Base-by-base conservation (phyloP, 75 land plant genomes). In the Pinus albicaulis region DNA sequence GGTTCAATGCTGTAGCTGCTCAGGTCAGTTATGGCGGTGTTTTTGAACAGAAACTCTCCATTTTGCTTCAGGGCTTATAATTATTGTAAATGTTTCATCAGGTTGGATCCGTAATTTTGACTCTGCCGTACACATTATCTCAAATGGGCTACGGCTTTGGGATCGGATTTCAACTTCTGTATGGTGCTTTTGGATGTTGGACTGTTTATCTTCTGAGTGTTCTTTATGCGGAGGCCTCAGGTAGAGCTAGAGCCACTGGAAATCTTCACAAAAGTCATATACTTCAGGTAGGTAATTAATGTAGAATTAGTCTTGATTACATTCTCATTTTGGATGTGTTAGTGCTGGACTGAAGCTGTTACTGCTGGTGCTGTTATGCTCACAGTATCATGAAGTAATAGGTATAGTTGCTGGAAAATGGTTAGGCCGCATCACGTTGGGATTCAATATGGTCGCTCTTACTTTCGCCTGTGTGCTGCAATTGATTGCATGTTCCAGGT, bases 401-500 rank as follows among this genome's bases (percentile, higher is more conserved):
- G 75, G 84, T 73, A 77, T 79, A 78, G 65, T 78, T 76, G 59
- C 72, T 75, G 82, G 89, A 79, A 48, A 76, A 74, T 19, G 83
- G 77, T 73, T 80, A 74, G 82, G 80, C 74, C 22, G 77, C 80
- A 25, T 76, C n/a, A 81, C 82, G 4, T 78, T 89, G 36, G 83
- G 81, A 4, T 89, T 89, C 81, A 89, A 89, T 81, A 78, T 80
- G 48, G 78, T 84, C 41, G 73, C 80, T 56, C 87, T 89, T 12
- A 72, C 80, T 12, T 88, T 84, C 31, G 91, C 78, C 36, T 88
- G 85, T 63, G 84, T 85, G 25, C 76, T 84, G 17, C 89, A 87
- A 71, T 83, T 89, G 26, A 87, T 89, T 23, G 91, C 91, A 25
- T 89, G 91, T 75, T 81, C 90, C 71, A 89, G 87, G 91, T 87